phyloP scores from a whole-genome alignment of 352 stramenopile species.

The Phytopythium litorale region DNA sequence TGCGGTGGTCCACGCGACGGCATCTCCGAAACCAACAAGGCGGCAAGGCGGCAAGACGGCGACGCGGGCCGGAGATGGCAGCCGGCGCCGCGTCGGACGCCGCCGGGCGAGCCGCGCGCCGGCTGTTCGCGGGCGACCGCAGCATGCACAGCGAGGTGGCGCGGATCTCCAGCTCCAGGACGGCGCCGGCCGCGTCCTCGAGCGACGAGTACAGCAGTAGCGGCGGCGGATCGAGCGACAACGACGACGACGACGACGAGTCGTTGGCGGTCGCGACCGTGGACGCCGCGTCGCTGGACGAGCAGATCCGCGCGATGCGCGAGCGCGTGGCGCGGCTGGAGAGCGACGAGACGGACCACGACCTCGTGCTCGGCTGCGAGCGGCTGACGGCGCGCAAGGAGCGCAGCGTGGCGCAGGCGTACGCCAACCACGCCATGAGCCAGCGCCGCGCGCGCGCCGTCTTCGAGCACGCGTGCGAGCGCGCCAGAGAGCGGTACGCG shows the following conservation, averaged over 20 bases:
- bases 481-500: conserved; percentile 34
- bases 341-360: conserved; percentile 17
- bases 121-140: neutral
- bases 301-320: conserved; percentile 18
- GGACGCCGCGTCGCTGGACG: conserved; percentile 25
- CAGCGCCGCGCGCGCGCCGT: conserved; percentile 27
- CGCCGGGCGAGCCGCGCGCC: neutral
- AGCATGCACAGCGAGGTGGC: neutral
- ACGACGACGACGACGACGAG: conserved; percentile 3
- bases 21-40: too few relatives aligned
- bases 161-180: neutral
- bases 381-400: conserved; percentile 21
- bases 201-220: conserved; percentile 13
- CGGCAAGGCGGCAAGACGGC: neutral
- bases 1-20: too few relatives aligned
- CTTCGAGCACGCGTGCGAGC: conserved; percentile 36
- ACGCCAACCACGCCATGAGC: conserved; percentile 19
- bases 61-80: neutral
- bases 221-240: conserved; percentile 8
- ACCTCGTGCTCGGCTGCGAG: conserved; percentile 33
- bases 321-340: conserved; percentile 28
- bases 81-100: neutral
- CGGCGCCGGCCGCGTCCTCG: neutral
- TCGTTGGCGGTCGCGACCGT: conserved; percentile 5
- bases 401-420: conserved; percentile 20